phyloP scores from a whole-genome alignment of 202 grass and related monocot species.

The Dendrocalamus latiflorus region DNA sequence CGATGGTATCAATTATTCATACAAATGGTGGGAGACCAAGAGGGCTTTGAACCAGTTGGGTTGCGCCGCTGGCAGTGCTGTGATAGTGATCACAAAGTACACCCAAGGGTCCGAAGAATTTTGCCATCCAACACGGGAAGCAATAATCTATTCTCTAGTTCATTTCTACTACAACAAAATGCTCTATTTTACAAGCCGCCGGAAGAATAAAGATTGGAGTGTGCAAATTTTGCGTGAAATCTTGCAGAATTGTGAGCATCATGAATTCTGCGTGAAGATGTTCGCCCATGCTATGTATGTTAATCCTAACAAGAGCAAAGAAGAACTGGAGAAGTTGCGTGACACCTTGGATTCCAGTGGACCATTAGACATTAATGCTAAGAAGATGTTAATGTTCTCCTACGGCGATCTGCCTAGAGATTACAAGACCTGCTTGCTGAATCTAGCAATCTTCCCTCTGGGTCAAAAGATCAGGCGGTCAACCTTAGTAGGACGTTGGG shows the following conservation, averaged over 20 bases:
- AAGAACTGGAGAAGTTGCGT: neutral
- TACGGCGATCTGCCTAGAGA: conserved; percentile 8
- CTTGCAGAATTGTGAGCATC: neutral
- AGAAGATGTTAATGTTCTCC: neutral
- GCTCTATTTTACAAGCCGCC: neutral
- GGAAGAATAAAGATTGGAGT: neutral
- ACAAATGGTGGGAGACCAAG: neutral
- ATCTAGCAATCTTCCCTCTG: no score
- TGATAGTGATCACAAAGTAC: neutral
- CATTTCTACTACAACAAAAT: neutral
- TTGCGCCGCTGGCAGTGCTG: neutral
- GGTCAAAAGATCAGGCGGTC: neutral
- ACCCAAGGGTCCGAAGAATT: neutral
- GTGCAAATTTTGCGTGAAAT: neutral
- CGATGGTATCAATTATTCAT: neutral
- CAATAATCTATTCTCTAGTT: neutral
- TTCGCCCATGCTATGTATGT: neutral
- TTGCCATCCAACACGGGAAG: neutral
- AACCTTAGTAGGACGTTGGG: conserved; percentile 9
- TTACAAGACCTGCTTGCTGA: no score
- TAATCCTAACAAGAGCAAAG: neutral
- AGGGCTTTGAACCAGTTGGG: neutral
- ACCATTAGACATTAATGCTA: neutral
- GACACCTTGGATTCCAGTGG: neutral
- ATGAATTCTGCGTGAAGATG: conserved; percentile 20